Conservation (phyloP, 2,329 filamentous ascomycete genomes). For the Fusarium newnesense region DNA sequence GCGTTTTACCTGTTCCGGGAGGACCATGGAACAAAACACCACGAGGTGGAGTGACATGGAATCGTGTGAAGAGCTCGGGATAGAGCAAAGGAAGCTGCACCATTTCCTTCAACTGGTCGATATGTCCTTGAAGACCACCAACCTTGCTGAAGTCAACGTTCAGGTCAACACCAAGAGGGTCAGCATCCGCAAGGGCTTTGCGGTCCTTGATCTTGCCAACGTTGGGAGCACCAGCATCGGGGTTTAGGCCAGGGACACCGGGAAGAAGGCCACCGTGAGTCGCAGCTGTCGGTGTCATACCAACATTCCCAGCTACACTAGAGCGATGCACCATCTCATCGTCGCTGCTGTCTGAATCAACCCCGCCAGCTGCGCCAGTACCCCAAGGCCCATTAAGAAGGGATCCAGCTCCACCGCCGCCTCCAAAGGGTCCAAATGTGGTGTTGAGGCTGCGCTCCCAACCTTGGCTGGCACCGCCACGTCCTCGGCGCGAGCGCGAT, state of each 20-base stretch:
- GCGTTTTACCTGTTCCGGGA: slow-evolving; percentile 95
- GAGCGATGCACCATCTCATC: slow-evolving; percentile 81
- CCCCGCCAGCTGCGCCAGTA: slow-evolving; percentile 77
- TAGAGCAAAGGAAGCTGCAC: slow-evolving; percentile 93
- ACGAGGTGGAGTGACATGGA: slow-evolving; percentile 92
- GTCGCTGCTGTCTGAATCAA: slow-evolving; percentile 96
- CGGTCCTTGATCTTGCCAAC: slow-evolving; percentile 94
- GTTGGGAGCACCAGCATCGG: slow-evolving; percentile 72
- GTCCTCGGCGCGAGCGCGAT: slow-evolving; percentile 73
- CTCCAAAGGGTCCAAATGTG: slow-evolving; percentile 92
- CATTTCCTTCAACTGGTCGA: slow-evolving; percentile 99
- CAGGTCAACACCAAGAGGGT: slow-evolving; percentile 91
- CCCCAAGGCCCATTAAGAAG: slow-evolving; percentile 80
- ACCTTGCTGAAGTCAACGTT: slow-evolving; percentile 95
- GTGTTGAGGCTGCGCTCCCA: slow-evolving; percentile 89
- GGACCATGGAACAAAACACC: slow-evolving; percentile 97
- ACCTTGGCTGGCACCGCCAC: slow-evolving; percentile 65
- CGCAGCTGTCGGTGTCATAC: slow-evolving; percentile 67
- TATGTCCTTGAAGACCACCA: slow-evolving; percentile 90
- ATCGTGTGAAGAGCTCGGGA: slow-evolving; percentile 90
- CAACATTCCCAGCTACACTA: slow-evolving; percentile 66
- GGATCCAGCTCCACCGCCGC: slow-evolving; percentile 77
- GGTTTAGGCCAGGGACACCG: slow-evolving; percentile 52
- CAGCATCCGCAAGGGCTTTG: slow-evolving; percentile 90
- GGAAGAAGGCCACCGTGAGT: slow-evolving; percentile 59